A percentile compares a stretch with the other conserved stretches of the same genome.
Conservation (phyloP, 768 basidiomycete genomes). For the Tulasnella calospora region DNA sequence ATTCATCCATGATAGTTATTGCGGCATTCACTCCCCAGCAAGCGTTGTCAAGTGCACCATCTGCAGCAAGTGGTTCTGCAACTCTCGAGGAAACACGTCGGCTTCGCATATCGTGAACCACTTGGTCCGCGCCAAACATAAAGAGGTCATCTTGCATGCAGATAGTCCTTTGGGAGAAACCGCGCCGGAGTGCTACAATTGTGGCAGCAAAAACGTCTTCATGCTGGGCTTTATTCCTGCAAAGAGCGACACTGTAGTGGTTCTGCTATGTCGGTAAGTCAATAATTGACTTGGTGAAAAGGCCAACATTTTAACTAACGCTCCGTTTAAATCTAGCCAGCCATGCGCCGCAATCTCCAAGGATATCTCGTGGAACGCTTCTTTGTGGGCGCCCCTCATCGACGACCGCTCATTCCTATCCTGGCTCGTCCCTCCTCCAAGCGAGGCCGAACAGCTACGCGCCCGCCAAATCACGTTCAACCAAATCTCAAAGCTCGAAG, state of each 20-base stretch:
- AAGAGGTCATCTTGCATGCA: conserved; percentile 94
- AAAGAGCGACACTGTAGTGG: conserved; percentile 98
- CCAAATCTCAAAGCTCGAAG: conserved; percentile 96
- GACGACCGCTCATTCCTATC: conserved; percentile 98
- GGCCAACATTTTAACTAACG: conserved; percentile 16
- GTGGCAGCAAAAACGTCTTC: conserved; percentile 98
- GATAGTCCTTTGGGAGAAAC: conserved; percentile 96
- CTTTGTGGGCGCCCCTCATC: conserved; percentile 96
- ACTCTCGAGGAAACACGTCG: conserved; percentile 94
- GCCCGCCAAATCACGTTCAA: conserved; percentile 95
- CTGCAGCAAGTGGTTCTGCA: conserved; percentile 97
- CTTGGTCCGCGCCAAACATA: conserved; percentile 97
- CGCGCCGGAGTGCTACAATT: conserved; percentile 97
- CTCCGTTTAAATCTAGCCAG: conserved; percentile 53
- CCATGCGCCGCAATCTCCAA: conserved; percentile 96
- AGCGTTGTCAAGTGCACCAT: conserved; percentile 93
- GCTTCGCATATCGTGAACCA: conserved; percentile 99
- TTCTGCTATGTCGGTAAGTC: conserved; percentile 87
- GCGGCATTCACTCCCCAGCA: conserved; percentile 95
- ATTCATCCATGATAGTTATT: conserved; percentile 60
- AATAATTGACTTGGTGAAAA: conserved; percentile 5
- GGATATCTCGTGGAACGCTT: conserved; percentile 98
- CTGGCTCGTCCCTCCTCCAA: conserved; percentile 97
- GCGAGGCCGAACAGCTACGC: conserved; percentile 90
- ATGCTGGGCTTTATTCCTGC: conserved; percentile 99